These are phyloP conservation scores for Parascedosporium putredinis DNA, from an alignment of 2,329 filamentous ascomycete genomes.

Conservation along the genomic window DNA sequence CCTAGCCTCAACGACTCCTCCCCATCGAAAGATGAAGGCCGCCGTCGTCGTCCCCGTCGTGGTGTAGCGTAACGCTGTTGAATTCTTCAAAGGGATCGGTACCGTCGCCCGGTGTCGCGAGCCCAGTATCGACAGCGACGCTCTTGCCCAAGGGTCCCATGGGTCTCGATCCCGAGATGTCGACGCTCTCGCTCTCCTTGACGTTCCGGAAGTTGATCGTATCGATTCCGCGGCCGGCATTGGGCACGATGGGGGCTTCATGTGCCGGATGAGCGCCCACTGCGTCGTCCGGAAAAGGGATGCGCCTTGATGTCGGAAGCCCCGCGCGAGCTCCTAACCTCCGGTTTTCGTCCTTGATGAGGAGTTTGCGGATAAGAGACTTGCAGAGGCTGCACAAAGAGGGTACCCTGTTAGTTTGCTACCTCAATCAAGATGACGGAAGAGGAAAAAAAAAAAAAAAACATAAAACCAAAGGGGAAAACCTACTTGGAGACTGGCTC, in stretches of 20 bases:
- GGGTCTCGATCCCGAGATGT: conserved; percentile 55
- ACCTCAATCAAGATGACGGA: too few relatives aligned
- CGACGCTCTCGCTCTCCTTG: conserved; percentile 92
- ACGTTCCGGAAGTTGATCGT: conserved; percentile 97
- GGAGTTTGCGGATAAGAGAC: conserved; percentile 85
- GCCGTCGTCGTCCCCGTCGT: conserved; percentile 72
- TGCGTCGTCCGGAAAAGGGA: conserved; percentile 93
- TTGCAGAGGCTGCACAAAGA: conserved; percentile 67
- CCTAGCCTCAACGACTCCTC: not conserved
- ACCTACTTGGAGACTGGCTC: conserved; percentile 88
- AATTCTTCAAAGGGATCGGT: conserved; percentile 96
- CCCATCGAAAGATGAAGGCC: not conserved
- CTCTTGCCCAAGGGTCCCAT: conserved; percentile 48
- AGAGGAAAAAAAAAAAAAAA: too few relatives aligned
- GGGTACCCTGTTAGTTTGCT: not conserved
- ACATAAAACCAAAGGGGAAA: not conserved
- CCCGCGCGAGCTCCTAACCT: conserved; percentile 88
- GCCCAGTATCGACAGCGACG: conserved; percentile 74
- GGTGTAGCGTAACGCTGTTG: conserved; percentile 94
- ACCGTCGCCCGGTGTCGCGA: conserved; percentile 75
- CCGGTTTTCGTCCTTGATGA: conserved; percentile 96
- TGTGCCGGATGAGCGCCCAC: conserved; percentile 93
- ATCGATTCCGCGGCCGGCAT: conserved; percentile 81
- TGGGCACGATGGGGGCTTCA: conserved; percentile 97
- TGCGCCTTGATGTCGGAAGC: conserved; percentile 95